phyloP scores from a whole-genome alignment of 2,329 filamentous ascomycete species.

The Alternaria solani region DNA sequence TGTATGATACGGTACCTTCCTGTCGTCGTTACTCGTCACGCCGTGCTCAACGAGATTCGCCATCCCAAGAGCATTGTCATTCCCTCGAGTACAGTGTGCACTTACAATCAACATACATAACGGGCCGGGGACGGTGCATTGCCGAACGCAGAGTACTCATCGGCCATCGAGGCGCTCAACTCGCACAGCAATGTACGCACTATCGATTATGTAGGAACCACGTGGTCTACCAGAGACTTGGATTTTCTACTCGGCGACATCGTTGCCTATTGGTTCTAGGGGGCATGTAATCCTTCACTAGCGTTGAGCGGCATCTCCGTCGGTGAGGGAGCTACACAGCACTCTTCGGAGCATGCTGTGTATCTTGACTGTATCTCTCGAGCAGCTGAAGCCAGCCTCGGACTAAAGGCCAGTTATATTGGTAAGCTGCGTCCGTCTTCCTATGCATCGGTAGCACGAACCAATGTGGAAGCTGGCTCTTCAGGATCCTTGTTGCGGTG shows the following conservation, averaged over 20 bases:
- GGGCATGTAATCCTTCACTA: constrained; percentile 48
- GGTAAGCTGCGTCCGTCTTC: constrained; percentile 30
- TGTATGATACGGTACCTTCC: constrained; percentile 40
- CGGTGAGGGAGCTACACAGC: constrained; percentile 55
- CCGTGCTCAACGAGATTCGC: constrained; percentile 16
- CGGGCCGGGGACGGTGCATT: constrained; percentile 55
- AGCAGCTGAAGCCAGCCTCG: constrained; percentile 24
- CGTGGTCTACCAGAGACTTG: constrained; percentile 51
- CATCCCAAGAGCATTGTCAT: constrained; percentile 31
- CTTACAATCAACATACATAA: constrained; percentile 59
- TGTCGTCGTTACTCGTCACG: constrained; percentile 5
- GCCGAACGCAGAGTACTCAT: constrained; percentile 56
- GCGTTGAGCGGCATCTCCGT: constrained; percentile 60
- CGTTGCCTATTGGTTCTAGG: constrained; percentile 57
- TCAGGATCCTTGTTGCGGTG: constrained; percentile 16
- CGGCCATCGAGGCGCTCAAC: constrained; percentile 53
- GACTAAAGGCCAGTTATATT: constrained; percentile 38
- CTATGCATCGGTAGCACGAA: constrained; percentile 12
- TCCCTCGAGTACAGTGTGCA: constrained; percentile 58
- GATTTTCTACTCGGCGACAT: constrained; percentile 51
- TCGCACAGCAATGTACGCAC: constrained; percentile 58
- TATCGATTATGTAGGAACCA: constrained; percentile 61
- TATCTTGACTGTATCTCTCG: constrained; percentile 33
- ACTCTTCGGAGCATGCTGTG: constrained; percentile 24
- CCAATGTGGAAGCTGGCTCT: constrained; percentile 9